phyloP scores from a whole-genome alignment of 768 basidiomycete species.

The Pulveroboletus sp. region DNA sequence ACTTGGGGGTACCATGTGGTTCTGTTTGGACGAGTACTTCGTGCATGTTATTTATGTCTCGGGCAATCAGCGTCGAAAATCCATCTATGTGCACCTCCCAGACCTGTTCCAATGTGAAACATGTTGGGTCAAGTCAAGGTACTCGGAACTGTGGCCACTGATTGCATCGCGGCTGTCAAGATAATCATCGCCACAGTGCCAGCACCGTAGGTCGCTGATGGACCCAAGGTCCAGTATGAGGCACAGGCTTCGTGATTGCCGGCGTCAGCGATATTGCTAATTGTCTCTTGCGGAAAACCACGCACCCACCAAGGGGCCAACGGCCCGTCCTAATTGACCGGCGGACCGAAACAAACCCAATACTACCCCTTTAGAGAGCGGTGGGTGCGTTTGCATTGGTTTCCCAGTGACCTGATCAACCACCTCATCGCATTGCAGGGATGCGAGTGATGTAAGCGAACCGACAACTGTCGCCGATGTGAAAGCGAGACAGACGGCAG shows the following conservation, averaged over 20 bases:
- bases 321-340: slow-evolving; percentile 91
- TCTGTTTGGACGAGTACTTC: slow-evolving; percentile 13
- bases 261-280: slow-evolving; percentile 8
- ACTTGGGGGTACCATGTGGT: slow-evolving; percentile 16
- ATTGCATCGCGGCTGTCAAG: slow-evolving; percentile 54
- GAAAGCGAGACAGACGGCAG: slow-evolving; percentile 84
- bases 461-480: slow-evolving; percentile 96
- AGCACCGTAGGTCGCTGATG: slow-evolving; percentile 65
- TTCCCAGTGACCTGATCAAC: slow-evolving; percentile 56
- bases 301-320: slow-evolving; percentile 87
- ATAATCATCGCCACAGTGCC: slow-evolving; percentile 62
- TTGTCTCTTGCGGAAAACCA: slow-evolving; percentile 8
- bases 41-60: slow-evolving; percentile 10
- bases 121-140: not conserved
- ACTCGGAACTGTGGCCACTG: slow-evolving; percentile 29
- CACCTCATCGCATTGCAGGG: slow-evolving; percentile 81
- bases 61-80: not conserved
- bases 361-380: slow-evolving; percentile 79
- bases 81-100: not conserved
- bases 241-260: slow-evolving; percentile 57
- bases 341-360: slow-evolving; percentile 83
- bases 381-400: slow-evolving; percentile 49
- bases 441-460: slow-evolving; percentile 85
- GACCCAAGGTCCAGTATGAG: slow-evolving; percentile 86
- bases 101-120: slow-evolving; percentile 4